A percentile compares a stretch with the other conserved stretches of the same genome.
Conservation (phyloP, 2,329 filamentous ascomycete species). For the Arthrobotrys sinensis region DNA sequence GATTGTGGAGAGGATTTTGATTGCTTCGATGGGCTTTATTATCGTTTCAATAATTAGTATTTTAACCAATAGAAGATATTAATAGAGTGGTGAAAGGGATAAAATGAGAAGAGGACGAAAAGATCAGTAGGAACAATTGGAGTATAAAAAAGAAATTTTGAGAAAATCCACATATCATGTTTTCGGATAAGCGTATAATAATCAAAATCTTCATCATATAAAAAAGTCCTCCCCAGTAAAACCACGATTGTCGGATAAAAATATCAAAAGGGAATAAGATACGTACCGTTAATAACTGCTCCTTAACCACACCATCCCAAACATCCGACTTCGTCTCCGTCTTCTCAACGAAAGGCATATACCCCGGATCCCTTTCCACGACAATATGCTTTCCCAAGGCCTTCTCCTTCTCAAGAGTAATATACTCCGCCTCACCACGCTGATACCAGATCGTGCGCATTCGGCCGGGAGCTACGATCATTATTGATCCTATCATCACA, state of each 20-base stretch:
- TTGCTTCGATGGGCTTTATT: slow-evolving; percentile 60
- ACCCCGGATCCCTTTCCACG: slow-evolving; percentile 54
- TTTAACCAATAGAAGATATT: neutral
- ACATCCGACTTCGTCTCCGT: slow-evolving; percentile 1
- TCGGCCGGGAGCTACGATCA: slow-evolving; percentile 71
- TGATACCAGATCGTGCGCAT: slow-evolving; percentile 70
- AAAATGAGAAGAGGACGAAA: slow-evolving; percentile 29
- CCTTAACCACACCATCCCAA: slow-evolving; percentile 12
- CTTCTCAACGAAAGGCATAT: slow-evolving; percentile 34
- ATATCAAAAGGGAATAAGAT: neutral
- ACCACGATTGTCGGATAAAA: neutral
- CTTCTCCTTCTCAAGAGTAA: slow-evolving; percentile 44
- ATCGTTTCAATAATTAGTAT: slow-evolving; percentile 61
- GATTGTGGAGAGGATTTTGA: slow-evolving; percentile 69
- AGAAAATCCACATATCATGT: slow-evolving; percentile 39
- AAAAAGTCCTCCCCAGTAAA: neutral
- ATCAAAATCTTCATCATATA: slow-evolving; percentile 58
- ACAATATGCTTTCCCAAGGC: slow-evolving; percentile 47
- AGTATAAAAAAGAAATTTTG: slow-evolving; percentile 51
- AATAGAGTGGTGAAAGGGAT: neutral
- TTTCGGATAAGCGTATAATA: slow-evolving; percentile 47
- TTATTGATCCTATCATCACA: slow-evolving; percentile 69
- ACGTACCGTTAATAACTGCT: slow-evolving; percentile 44
- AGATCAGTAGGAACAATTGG: slow-evolving; percentile 62
- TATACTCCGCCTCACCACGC: slow-evolving; percentile 46